These are phyloP conservation scores for Pisolithus albus DNA, from an alignment of 768 basidiomycete species.

Conservation along the genomic window DNA sequence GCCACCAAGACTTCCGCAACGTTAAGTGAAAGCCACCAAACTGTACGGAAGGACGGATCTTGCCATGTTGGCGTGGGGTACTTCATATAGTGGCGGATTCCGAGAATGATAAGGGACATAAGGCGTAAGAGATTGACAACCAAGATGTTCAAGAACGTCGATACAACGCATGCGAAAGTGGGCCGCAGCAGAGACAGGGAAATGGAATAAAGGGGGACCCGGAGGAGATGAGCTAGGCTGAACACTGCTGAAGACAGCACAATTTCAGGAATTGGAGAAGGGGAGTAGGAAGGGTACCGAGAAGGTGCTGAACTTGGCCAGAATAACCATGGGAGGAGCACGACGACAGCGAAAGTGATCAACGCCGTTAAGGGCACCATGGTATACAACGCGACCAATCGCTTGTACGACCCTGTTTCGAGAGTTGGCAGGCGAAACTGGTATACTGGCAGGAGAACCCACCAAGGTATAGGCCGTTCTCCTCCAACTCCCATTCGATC, in stretches of 20 bases:
- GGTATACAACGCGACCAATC: slow-evolving; percentile 48
- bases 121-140: slow-evolving; percentile 50
- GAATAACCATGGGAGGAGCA: slow-evolving; percentile 40
- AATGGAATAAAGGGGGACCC: slow-evolving; percentile 28
- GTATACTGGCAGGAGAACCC: slow-evolving; percentile 12
- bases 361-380: slow-evolving; percentile 52
- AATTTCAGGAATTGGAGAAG: slow-evolving; percentile 60
- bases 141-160: slow-evolving; percentile 41
- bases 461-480: slow-evolving; percentile 47
- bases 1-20: slow-evolving; percentile 59
- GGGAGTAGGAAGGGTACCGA: slow-evolving; percentile 44
- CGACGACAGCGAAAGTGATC: slow-evolving; percentile 43
- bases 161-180: slow-evolving; percentile 28
- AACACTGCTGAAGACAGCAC: slow-evolving; percentile 54
- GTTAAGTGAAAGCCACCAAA: slow-evolving; percentile 75
- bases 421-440: neutral
- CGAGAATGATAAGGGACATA: slow-evolving; percentile 45
- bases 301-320: slow-evolving; percentile 38
- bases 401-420: slow-evolving; percentile 53
- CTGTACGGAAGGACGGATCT: slow-evolving; percentile 51
- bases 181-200: slow-evolving; percentile 27
- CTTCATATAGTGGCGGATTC: slow-evolving; percentile 39
- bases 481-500: slow-evolving; percentile 40
- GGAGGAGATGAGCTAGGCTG: slow-evolving; percentile 23
- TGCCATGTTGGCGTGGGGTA: slow-evolving; percentile 44